Evolutionary conservation across 2,329 filamentous ascomycete genomes (phyloP).

Genomic region (Ustilaginoidea virens): DNA sequence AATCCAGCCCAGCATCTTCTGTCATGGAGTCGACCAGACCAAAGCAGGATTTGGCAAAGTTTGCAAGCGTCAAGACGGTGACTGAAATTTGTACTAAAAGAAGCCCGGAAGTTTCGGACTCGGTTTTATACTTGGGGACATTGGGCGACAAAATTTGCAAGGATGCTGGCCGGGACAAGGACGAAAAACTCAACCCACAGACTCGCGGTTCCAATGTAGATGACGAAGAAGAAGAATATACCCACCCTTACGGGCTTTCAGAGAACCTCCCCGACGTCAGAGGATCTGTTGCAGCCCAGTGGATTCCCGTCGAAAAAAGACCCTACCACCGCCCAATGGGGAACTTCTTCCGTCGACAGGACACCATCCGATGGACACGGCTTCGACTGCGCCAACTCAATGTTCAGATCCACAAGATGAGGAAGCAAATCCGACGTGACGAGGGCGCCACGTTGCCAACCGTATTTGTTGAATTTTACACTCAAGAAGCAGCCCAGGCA

Average conservation of each 20-base stretch:
- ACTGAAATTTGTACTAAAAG: no score
- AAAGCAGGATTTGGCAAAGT: constrained; percentile 3
- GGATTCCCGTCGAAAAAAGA: constrained; percentile 57
- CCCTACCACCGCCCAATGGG: constrained; percentile 56
- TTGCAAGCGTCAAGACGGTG: constrained; percentile 2
- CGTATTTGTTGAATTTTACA: constrained; percentile 82
- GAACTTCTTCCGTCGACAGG: constrained; percentile 72
- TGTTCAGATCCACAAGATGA: constrained; percentile 42
- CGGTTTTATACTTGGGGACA: constrained; percentile 2
- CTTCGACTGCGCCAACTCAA: constrained; percentile 26
- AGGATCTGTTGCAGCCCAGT: constrained; percentile 50
- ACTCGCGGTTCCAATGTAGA: no score
- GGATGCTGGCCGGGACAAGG: background rate
- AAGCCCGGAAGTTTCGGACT: constrained; percentile 5
- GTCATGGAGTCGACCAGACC: constrained; percentile 2
- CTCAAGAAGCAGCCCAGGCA: constrained; percentile 68
- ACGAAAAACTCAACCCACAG: constrained; percentile 7
- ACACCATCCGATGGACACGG: constrained; percentile 85
- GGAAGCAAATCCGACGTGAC: constrained; percentile 57
- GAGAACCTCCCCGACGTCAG: constrained; percentile 22
- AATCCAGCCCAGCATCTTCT: background rate
- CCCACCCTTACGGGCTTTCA: constrained; percentile 21
- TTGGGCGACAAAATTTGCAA: background rate
- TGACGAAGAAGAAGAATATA: constrained; percentile 17
- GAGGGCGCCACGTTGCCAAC: constrained; percentile 53